Conservation (phyloP, 2,329 filamentous ascomycete genomes). For the Delphinella strobiligena region DNA sequence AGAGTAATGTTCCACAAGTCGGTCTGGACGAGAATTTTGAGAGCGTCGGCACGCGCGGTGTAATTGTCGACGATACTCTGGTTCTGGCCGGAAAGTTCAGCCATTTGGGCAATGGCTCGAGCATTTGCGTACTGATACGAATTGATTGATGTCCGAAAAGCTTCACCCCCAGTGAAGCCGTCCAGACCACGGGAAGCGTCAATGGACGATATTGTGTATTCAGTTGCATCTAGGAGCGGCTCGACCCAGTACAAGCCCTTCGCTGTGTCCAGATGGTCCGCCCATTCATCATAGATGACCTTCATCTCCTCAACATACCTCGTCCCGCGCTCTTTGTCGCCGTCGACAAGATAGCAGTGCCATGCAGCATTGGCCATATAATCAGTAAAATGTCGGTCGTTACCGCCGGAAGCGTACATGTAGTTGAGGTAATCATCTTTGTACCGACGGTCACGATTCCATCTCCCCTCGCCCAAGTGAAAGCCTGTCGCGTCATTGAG, state of each 20-base stretch:
- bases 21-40: constrained; percentile 27
- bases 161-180: constrained; percentile 28
- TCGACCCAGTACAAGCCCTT: constrained; percentile 33
- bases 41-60: constrained; percentile 18
- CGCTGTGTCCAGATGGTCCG: constrained; percentile 26
- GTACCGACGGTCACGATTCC: constrained; percentile 32
- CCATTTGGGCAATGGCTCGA: constrained; percentile 28
- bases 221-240: constrained; percentile 31
- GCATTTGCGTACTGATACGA: constrained; percentile 34
- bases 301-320: constrained; percentile 25
- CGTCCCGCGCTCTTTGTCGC: constrained; percentile 21
- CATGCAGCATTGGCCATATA: constrained; percentile 30
- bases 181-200: constrained; percentile 29
- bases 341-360: constrained; percentile 30
- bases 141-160: constrained; percentile 34
- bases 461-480: constrained; percentile 32
- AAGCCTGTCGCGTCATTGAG: constrained; percentile 34
- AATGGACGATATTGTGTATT: constrained; percentile 34
- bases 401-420: constrained; percentile 27
- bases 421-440: constrained; percentile 32
- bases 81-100: constrained; percentile 19
- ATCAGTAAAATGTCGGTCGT: constrained; percentile 32
- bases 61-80: constrained; percentile 11
- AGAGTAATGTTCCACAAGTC: constrained; percentile 33
- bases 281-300: constrained; percentile 25